Base-by-base conservation (phyloP, 2,329 filamentous ascomycete genomes). In the Xylaria multiplex region DNA sequence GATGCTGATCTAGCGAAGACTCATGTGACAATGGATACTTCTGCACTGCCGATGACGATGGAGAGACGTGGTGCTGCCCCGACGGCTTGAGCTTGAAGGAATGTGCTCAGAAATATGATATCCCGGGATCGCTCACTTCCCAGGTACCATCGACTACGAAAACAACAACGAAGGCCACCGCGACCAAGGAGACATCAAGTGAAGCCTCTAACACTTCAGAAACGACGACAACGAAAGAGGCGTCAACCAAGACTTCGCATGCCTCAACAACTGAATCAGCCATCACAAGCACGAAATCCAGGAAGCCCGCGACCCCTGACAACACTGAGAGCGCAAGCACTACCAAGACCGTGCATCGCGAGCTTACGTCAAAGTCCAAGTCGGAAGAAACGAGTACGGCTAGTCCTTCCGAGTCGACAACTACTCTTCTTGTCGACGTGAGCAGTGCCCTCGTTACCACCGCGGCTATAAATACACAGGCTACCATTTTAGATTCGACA, bases 1-100 rank as follows among this genome's bases (percentile, higher is more conserved):
- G 14, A 14, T 19, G 52, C 60, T 69, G 35, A 71, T 32, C 6
- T 1, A n/a, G 14, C 61, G 32, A 59, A 89, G 87, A 87, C 77
- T 86, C 87, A 37, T 90, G 88, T 76, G 83, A 87, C 37, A 76
- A 78, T 16, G 86, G 86, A 56, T 90, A 85, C 81, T 90, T 86
- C 81, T 90, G 88, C 80, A 83, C 86, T n/a, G 80, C 83, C 70
- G 83, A 88, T 74, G 75, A 77, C 59, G 72, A 76, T 50, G 77
- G 78, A 60, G 79, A 82, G 63, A 89, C 87, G 40, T 85, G 85
- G 80, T 90, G 88, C 81, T 90, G 88, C 78, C 86, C 86, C 48
- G 78, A 88, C 49, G 81, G 79, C 67, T 80, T 85, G 81, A 80
- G 83, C 67, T 80, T 88, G 55, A 77, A 77, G 30, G 77, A 84